Percentiles rank a stretch among this genome's conserved stretches.
Conservation (phyloP, 768 basidiomycete genomes). For the Phanerochaete carnosa region DNA sequence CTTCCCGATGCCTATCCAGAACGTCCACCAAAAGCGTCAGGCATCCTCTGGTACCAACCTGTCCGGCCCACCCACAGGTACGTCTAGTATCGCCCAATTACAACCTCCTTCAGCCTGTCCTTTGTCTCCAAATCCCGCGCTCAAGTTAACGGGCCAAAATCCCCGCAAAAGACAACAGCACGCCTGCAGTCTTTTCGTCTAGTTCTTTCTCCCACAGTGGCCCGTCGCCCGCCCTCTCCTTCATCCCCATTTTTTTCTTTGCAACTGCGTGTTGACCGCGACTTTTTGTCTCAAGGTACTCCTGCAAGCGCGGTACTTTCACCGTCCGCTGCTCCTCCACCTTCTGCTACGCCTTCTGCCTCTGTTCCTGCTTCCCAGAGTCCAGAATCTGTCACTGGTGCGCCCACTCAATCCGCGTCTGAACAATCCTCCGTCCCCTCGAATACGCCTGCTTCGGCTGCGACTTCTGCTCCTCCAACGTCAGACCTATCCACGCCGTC, state of each 20-base stretch:
- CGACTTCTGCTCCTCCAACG: constrained; percentile 8
- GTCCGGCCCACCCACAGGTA: not conserved
- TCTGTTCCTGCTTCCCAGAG: not conserved
- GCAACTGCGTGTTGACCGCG: not conserved
- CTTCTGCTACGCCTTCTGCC: not conserved
- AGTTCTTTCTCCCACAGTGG: not conserved
- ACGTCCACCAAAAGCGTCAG: not conserved
- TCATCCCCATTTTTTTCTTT: not conserved
- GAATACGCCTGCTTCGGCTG: constrained; percentile 1
- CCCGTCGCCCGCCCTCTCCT: not conserved
- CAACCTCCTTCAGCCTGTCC: not conserved
- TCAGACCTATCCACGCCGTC: constrained; percentile 11
- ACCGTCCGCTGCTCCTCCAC: not conserved
- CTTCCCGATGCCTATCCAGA: not conserved
- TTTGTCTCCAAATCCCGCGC: not conserved
- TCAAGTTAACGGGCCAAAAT: not conserved
- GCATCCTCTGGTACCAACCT: not conserved
- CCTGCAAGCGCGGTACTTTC: not conserved
- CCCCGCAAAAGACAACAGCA: not conserved
- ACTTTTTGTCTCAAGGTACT: constrained; percentile 1
- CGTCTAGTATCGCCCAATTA: not conserved
- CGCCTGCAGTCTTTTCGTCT: not conserved
- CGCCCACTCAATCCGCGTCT: constrained; percentile 12
- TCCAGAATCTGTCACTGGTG: not conserved
- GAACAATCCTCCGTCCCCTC: constrained; percentile 8